Conservation (phyloP, 805 yeast genomes). For the Metschnikowia noctiluminum region DNA sequence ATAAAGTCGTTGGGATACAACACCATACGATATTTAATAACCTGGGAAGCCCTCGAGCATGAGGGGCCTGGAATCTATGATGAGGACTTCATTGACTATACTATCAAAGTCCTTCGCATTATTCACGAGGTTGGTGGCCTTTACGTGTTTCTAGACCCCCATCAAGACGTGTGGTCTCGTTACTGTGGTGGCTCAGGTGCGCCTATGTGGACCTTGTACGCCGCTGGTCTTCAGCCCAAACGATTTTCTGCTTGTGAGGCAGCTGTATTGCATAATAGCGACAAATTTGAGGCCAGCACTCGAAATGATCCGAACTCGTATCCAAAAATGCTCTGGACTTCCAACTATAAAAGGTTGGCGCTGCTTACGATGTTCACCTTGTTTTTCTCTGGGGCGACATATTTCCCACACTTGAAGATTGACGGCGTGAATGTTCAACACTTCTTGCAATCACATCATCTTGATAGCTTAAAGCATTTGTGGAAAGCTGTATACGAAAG, state of each 20-base stretch:
- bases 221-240: slow-evolving; percentile 83
- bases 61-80: slow-evolving; percentile 83
- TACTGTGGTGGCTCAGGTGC: slow-evolving; percentile 91
- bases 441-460: slow-evolving; percentile 63
- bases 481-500: slow-evolving; percentile 29
- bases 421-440: slow-evolving; percentile 77
- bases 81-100: slow-evolving; percentile 67
- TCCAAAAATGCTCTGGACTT: slow-evolving; percentile 91
- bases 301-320: slow-evolving; percentile 42
- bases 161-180: slow-evolving; percentile 93
- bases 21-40: slow-evolving; percentile 66
- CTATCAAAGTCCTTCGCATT: slow-evolving; percentile 57
- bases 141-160: slow-evolving; percentile 81
- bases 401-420: slow-evolving; percentile 72
- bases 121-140: slow-evolving; percentile 65
- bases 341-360: slow-evolving; percentile 77
- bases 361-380: slow-evolving; percentile 79
- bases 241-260: slow-evolving; percentile 73
- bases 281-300: slow-evolving; percentile 28
- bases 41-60: slow-evolving; percentile 95
- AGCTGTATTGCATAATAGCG: slow-evolving; percentile 67
- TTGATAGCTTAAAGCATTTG: slow-evolving; percentile 44
- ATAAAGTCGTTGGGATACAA: slow-evolving; percentile 82
- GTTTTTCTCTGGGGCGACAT: slow-evolving; percentile 74
- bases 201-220: slow-evolving; percentile 87